Evolutionary conservation across 495 filamentous ascomycete genomes (phyloP), one percentile per base, ranked within the genome.

Genomic region (Aspergillus taichungensis): DNA sequence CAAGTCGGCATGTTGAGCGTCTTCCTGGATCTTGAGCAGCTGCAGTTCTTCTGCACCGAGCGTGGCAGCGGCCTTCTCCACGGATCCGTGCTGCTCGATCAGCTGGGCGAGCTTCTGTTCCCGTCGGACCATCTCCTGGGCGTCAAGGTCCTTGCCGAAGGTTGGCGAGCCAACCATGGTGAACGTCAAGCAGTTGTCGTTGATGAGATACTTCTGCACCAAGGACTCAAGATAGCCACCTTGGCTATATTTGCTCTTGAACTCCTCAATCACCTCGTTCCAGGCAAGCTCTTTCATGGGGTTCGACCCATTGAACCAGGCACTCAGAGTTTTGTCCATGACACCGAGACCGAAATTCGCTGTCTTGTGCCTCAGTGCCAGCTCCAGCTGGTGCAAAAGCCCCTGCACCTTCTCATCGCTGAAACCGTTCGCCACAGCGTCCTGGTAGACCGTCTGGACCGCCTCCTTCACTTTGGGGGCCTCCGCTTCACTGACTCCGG

Each of bases 291-390:
- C 79, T 46, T 92, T 80, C 63, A 98, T 89, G 8, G 92, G 94
- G 62, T 96, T 87, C 9, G 87, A 76, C 10, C 92, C 92, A 45
- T 92, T 92, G 62, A 97, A 95, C 92, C 92, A 98, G 27, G 81
- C 80, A 3, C 87, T 83, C 43, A 92, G 85, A 43, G 95, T 72
- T 37, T 88, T 76, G 52, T 95, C 85, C 71, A 96, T 84, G 2
- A 98, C 67, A 35, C 80, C 80, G 76, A 97, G 85, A 14, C 92
- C 92, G 56, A 98, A 97, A 51, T 85, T 85, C 30, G 92, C 85
- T 1, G 87, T 95, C 66, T 96, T 96, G 64, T 97, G 91, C 57
- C 95, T 94, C 18, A 97, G 67, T 8, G 79, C 73, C 30, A 98
- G 73, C 55, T 98, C 92, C 8, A 97, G 72, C 62, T 95, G 89